Base-by-base conservation (phyloP, 208 protist genomes). In the Kentomonas sorsogonicus region DNA sequence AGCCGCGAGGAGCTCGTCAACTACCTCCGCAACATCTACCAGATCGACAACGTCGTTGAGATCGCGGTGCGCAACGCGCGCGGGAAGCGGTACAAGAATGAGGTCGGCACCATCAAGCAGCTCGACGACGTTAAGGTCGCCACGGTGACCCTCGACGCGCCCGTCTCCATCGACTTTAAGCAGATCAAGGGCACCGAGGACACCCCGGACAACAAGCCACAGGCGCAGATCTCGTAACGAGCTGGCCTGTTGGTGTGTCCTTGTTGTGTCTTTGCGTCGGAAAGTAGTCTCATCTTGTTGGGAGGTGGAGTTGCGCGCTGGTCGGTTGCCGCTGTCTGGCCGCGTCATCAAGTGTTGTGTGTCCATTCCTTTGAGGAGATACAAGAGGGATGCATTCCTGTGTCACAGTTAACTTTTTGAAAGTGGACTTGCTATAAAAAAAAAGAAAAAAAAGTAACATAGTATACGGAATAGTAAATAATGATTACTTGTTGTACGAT, bases 181-280 rank as follows among this genome's bases (percentile, higher is more conserved):
- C 83, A 90, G 51, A 86, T 94, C 60, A 94, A 94, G 72, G 86
- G 83, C 43, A 89, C 86, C 0, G 83, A 90, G 66, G 86, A 94
- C 51, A 91, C 83, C 2, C 80, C 80, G 0, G 86, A 94, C 50
- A 93, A 87, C 53, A 82, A 76, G 41, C 77, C 86, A 23, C 74
- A 87, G 51, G 59, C 75, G 1, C 72, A 78, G 66, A 76, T 87
- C 25, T 60, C 77, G 30, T 77, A 71, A 66, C 56, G 47, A 58
- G 50, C 3, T n/a, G 13, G 7, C 13, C 9, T 18, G 20, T 18
- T 20, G 15, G 26, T 23, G 4, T 25, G 45, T 29, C 23, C n/a
- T 43, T 39, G 39, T 22, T 41, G 2, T 58, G 53, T 47, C 6
- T 58, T 5, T 29, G 39, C 44, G 34, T 43, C 34, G 40, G 20